These are phyloP conservation scores for Colletotrichum orchidophilum DNA, from an alignment of 2,329 filamentous ascomycete species.

Conservation along the genomic window DNA sequence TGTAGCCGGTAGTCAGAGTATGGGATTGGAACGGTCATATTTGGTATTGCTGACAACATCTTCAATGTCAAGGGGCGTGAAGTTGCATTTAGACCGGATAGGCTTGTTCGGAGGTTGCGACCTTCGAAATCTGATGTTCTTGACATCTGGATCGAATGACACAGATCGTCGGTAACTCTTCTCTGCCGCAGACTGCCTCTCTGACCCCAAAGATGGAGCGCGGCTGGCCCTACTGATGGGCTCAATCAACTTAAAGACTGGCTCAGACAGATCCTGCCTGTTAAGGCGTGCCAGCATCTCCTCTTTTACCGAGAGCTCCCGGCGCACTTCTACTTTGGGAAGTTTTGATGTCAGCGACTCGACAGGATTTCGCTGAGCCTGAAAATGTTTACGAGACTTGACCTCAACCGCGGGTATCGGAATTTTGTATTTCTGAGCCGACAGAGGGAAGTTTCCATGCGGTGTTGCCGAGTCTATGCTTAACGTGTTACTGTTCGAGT, in stretches of 20 bases:
- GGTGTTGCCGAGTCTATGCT: background rate
- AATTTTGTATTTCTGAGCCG: slow-evolving; percentile 39
- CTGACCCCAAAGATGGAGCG: background rate
- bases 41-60: background rate
- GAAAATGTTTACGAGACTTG: slow-evolving; percentile 56
- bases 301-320: background rate
- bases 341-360: background rate
- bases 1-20: background rate
- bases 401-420: slow-evolving; percentile 46
- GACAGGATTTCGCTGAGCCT: slow-evolving; percentile 18
- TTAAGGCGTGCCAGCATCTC: too few relatives aligned
- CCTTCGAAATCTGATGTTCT: background rate
- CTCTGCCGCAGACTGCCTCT: background rate
- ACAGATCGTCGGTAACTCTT: background rate
- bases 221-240: background rate
- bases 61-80: background rate
- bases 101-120: background rate
- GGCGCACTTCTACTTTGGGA: background rate
- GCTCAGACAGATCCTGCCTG: background rate
- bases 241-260: background rate
- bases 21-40: background rate
- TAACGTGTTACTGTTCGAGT: background rate
- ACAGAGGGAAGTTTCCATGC: slow-evolving; percentile 45
- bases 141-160: background rate
- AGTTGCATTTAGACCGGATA: background rate